Evolutionary conservation across 2,329 filamentous ascomycete genomes (phyloP), one percentile per base, ranked within the genome.

Genomic region (Cladosporium sp.): DNA sequence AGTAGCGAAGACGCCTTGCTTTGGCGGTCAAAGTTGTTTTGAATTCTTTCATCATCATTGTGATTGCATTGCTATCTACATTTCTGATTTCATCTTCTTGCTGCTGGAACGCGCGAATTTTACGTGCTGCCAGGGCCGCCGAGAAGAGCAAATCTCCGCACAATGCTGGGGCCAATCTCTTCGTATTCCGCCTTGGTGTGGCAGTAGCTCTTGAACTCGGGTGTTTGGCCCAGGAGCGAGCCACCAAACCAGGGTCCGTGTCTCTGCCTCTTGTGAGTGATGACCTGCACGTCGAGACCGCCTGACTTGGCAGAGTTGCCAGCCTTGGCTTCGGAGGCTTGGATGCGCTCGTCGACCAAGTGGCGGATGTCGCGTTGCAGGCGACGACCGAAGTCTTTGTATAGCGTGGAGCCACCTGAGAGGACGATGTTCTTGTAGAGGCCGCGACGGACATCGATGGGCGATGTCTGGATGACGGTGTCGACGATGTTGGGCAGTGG

Each of bases 361-460:
- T 97, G 91, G 76, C 94, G 90, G 71, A 99, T 99, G 71, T 99
- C 95, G 71, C 94, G 87, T 78, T 99, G 95, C 79, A 99, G 81
- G 72, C 94, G 86, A 65, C 94, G 86, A 24, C 94, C 94, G 75
- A 99, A 99, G 76, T 99, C 92, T 77, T 97, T 97, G 84, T 97
- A 99, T 61, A 99, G 80, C 20, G 94, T 99, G 66, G 92, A 97
- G 68, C 94, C 94, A 72, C 94, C 94, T 3, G 93, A 97, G 36
- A 99, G 82, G 35, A 99, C 94, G 77, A 99, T 99, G 78, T 99
- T 99, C 85, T 99, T 99, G 84, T 99, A 99, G 36, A 99, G 82
- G 40, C 94, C 94, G 77, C 94, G 86, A 70, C 94, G 89, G 45
- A 99, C 95, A 71, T 99, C 94, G 68, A 99, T 99, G 40, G 94